Percentiles rank a stretch among this genome's conserved stretches.
phyloP scores from a whole-genome alignment of 371 early-diverging fungal species.

The Rhizopus microsporus region DNA sequence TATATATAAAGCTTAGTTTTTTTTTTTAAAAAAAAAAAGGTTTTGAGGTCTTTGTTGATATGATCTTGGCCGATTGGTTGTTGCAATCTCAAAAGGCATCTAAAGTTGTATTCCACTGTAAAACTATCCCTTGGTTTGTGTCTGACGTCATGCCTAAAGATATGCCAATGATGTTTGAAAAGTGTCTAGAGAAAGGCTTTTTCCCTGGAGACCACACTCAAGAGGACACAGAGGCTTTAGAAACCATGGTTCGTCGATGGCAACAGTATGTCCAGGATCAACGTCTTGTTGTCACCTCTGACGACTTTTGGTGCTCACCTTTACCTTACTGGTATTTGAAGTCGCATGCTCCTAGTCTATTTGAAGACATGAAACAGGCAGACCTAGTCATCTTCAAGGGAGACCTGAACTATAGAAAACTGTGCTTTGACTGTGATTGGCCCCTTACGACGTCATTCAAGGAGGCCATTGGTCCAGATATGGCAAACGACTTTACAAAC shows the following conservation, averaged over 20 bases:
- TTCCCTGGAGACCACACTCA: conserved; percentile 32
- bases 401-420: conserved; percentile 94
- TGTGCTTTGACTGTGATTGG: conserved; percentile 89
- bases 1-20: background rate
- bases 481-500: conserved; percentile 55
- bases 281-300: conserved; percentile 61
- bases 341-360: conserved; percentile 64
- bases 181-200: conserved; percentile 45
- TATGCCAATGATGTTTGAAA: conserved; percentile 68
- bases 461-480: conserved; percentile 77
- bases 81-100: conserved; percentile 68
- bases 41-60: conserved; percentile 89
- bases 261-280: conserved; percentile 57
- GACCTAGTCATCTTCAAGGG: conserved; percentile 90
- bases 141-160: conserved; percentile 83
- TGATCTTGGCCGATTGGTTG: conserved; percentile 87
- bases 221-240: conserved; percentile 51
- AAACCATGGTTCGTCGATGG: conserved; percentile 70
- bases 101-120: conserved; percentile 81
- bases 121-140: conserved; percentile 93
- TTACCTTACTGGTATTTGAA: conserved; percentile 77
- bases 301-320: conserved; percentile 88
- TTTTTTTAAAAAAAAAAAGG: conserved; percentile 36
- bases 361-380: conserved; percentile 53
- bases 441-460: conserved; percentile 76